Percentiles rank a stretch among this genome's conserved stretches.
Evolutionary conservation across 371 early-diverging fungal genomes (phyloP).

Genomic region (Blakeslea trispora): DNA sequence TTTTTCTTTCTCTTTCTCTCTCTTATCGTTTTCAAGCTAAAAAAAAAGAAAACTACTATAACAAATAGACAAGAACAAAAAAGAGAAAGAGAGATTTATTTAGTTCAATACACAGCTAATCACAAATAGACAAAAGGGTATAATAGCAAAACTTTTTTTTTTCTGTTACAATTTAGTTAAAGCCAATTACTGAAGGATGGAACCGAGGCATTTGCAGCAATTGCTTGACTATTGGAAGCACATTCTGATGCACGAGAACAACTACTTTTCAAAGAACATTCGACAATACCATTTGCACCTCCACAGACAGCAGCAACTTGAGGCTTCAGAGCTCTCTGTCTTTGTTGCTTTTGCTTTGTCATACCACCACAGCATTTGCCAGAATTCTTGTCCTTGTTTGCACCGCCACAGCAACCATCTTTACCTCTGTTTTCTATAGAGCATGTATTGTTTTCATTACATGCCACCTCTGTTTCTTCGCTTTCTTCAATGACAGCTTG

Average conservation of each 20-base stretch:
- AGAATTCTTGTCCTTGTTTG: constrained; percentile 22
- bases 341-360: constrained; percentile 12
- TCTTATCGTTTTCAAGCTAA: no score
- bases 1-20: no score
- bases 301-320: neutral
- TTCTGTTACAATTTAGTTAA: neutral
- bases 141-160: no score
- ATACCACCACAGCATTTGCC: constrained; percentile 30
- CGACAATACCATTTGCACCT: constrained; percentile 10
- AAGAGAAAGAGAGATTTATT: no score
- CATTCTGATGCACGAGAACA: constrained; percentile 29
- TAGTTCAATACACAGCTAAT: no score
- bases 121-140: no score
- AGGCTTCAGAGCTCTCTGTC: constrained; percentile 2
- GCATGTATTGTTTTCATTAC: constrained; percentile 5
- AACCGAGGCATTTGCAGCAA: constrained; percentile 26
- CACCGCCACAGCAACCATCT: constrained; percentile 28
- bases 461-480: neutral
- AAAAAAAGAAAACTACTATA: no score
- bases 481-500: constrained; percentile 12
- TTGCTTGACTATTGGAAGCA: constrained; percentile 32
- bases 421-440: constrained; percentile 16
- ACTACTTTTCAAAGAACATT: constrained; percentile 25
- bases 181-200: constrained; percentile 24
- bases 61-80: no score